Base-by-base conservation (phyloP, 164 flowering plant species). In the Aristolochia fimbriata region DNA sequence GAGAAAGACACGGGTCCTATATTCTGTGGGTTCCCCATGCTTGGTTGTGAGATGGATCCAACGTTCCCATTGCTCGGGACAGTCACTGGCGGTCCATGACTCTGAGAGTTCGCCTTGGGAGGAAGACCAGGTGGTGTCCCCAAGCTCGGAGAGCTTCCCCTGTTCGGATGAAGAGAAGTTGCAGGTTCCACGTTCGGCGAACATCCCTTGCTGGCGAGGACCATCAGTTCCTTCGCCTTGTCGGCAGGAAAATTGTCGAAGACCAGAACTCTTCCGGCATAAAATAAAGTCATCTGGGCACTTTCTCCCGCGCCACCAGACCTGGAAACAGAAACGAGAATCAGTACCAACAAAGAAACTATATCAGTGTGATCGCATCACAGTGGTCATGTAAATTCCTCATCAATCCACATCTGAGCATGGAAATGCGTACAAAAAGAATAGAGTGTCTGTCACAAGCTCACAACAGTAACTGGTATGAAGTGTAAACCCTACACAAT, bases 241-340 rank as follows among this genome's bases (percentile, higher is more conserved):
- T 84, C 89, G 0, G 78, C 70, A 0, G 88, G 80, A 19, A 82
- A 76, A 54, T 80, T 76, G 41, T 86, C 69, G 51, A 77, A 83
- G 2, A 84, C 86, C 4, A 78, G n/a, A 14, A 84, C 84, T 65
- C 68, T 68, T 24, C 94, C 94, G 2, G 27, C 80, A 57, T 82
- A 88, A 24, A 88, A 88, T 30, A 88, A 85, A 0, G 96, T 88
- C 85, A 88, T 57, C 31, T 67, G 83, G 15, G 88, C 62, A 20
- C 0, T 41, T 31, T 55, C 49, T 8, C 21, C 9, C 54, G 16
- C 55, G 9, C 13, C 13, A 27, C 21, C 30, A 3, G 20, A 15
- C 58, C 69, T 60, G 63, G 13, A 30, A 6, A 15, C 53, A 30
- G 17, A 16, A 48, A 10, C 15, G 27, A 43, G 47, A 41, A 41